Conservation (phyloP, 306 rosid species). For the Cicer pinnatifidum region DNA sequence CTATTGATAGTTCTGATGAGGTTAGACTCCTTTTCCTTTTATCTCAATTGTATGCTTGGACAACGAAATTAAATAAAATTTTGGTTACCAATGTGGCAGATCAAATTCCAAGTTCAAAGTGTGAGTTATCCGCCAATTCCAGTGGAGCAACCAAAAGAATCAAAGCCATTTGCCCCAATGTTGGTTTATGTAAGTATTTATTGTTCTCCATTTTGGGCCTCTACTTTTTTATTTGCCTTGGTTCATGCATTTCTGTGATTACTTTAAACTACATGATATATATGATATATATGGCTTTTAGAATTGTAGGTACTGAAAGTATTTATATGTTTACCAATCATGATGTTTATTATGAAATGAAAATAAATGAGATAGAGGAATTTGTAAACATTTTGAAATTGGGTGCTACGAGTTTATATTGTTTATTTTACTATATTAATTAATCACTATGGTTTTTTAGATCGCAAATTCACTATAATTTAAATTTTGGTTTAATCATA, state of each 20-base stretch:
- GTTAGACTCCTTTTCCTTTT: constrained; percentile 50
- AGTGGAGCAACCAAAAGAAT: constrained; percentile 66
- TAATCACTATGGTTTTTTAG: background rate
- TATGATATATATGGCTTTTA: background rate
- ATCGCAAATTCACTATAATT: background rate
- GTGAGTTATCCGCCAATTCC: constrained; percentile 73
- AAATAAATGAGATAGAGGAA: background rate
- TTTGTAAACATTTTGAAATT: constrained; percentile 12
- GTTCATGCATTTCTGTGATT: background rate
- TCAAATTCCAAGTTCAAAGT: constrained; percentile 62
- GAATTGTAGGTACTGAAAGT: background rate
- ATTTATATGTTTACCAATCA: constrained; percentile 5
- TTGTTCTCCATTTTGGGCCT: constrained; percentile 26
- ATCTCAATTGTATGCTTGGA: constrained; percentile 31
- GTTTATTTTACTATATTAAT: background rate
- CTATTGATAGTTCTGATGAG: constrained; percentile 59
- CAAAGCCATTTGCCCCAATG: constrained; percentile 84
- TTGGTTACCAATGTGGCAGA: constrained; percentile 50
- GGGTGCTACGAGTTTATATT: background rate
- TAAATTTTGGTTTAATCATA: background rate
- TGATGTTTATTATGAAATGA: background rate
- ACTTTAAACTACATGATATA: background rate
- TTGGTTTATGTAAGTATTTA: constrained; percentile 61
- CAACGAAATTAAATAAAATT: constrained; percentile 34
- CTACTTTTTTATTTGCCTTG: constrained; percentile 23